Evolutionary conservation across 768 basidiomycete species (phyloP).

Genomic region (Hortiboletus campestris): DNA sequence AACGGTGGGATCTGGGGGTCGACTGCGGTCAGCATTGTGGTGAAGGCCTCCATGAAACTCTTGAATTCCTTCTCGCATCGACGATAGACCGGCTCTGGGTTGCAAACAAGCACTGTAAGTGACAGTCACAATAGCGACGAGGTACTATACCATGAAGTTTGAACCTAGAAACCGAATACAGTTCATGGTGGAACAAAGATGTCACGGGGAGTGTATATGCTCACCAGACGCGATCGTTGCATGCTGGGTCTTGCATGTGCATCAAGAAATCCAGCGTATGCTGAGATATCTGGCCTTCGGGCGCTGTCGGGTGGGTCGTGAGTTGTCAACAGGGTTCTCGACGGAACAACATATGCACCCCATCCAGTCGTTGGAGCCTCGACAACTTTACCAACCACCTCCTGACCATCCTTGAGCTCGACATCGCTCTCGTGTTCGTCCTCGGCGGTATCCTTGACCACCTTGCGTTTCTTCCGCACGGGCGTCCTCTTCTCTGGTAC

Average conservation of each 20-base stretch:
- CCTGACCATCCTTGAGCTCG: conserved; percentile 60
- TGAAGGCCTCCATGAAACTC: conserved; percentile 73
- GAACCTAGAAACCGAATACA: conserved; percentile 55
- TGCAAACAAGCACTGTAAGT: neutral
- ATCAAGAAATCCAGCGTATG: conserved; percentile 80
- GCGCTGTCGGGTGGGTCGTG: conserved; percentile 45
- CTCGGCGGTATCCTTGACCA: conserved; percentile 7
- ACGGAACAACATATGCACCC: conserved; percentile 40
- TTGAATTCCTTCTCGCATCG: conserved; percentile 89
- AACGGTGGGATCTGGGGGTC: conserved; percentile 85
- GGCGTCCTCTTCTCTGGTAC: conserved; percentile 15
- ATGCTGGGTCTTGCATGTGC: conserved; percentile 67
- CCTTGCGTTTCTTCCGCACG: conserved; percentile 27
- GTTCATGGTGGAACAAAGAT: neutral
- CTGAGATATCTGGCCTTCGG: conserved; percentile 80
- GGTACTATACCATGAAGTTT: conserved; percentile 61
- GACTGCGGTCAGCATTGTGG: conserved; percentile 60
- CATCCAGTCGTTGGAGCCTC: conserved; percentile 81
- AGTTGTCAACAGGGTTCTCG: neutral
- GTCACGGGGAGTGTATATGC: conserved; percentile 6
- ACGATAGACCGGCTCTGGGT: conserved; percentile 27
- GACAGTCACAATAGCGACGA: neutral
- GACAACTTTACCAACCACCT: conserved; percentile 73
- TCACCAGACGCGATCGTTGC: conserved; percentile 85
- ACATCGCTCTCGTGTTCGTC: conserved; percentile 38